phyloP scores from a whole-genome alignment of 1,284 basidiomycete genomes.

The Trichosporon coremiiforme region DNA sequence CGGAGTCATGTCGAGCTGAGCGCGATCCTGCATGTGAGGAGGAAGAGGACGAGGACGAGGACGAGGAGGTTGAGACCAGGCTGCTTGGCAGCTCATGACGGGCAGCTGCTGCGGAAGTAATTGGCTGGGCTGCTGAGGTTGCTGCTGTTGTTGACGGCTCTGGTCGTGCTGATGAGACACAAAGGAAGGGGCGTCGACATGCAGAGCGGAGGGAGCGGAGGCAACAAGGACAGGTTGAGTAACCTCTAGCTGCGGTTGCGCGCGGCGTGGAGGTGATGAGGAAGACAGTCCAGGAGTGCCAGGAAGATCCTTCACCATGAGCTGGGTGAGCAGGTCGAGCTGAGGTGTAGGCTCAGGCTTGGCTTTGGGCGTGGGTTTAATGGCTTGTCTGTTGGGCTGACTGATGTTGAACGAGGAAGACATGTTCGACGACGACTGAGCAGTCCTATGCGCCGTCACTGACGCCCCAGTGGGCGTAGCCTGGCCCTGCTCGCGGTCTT shows the following conservation, averaged over 20 bases:
- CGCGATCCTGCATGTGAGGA: neutral
- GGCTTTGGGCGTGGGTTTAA: neutral
- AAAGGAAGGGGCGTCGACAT: neutral
- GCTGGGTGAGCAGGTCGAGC: neutral
- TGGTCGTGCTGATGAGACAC: neutral
- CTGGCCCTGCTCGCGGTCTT: neutral
- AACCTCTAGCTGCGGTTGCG: neutral
- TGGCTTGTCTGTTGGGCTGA: neutral
- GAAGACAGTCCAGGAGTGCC: slow-evolving; percentile 6
- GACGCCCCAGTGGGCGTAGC: neutral
- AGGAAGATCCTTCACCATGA: neutral
- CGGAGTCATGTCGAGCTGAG: neutral
- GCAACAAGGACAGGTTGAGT: neutral
- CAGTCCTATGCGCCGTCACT: neutral
- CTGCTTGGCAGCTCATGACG: neutral
- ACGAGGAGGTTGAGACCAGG: neutral
- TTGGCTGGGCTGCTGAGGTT: too few relatives aligned
- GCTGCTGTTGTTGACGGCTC: neutral
- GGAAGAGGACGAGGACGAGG: too few relatives aligned
- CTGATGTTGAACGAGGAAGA: neutral
- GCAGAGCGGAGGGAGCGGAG: neutral
- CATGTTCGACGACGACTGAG: neutral
- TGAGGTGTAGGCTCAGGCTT: neutral
- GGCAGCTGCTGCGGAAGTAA: neutral
- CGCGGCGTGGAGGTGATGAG: neutral